Conservation (phyloP, 768 basidiomycete species). For the Lenzites betulinus region DNA sequence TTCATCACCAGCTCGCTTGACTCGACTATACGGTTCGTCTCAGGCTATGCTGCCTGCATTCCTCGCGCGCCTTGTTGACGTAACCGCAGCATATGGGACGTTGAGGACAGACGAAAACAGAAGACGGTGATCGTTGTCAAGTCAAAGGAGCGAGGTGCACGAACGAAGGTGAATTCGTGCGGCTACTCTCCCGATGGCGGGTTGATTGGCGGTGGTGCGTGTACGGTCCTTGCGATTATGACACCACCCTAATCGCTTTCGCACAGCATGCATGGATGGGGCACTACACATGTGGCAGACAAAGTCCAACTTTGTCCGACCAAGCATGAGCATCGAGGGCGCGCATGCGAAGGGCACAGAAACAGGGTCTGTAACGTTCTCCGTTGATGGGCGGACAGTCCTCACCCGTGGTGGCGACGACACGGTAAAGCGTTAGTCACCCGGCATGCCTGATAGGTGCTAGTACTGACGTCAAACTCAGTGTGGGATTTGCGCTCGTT, state of each 20-base stretch:
- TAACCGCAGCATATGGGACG: constrained; percentile 83
- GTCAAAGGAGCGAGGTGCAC: constrained; percentile 90
- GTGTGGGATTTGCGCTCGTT: constrained; percentile 95
- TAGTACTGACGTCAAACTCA: constrained; percentile 34
- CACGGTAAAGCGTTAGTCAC: constrained; percentile 85
- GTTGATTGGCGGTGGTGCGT: constrained; percentile 83
- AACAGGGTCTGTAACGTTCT: constrained; percentile 85
- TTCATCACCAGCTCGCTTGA: constrained; percentile 97
- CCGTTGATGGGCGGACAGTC: constrained; percentile 82
- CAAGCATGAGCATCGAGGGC: constrained; percentile 81
- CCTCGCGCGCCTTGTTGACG: not conserved
- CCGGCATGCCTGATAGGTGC: not conserved
- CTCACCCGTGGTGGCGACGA: constrained; percentile 93
- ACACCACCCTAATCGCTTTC: constrained; percentile 3
- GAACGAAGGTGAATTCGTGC: constrained; percentile 89
- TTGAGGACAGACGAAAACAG: constrained; percentile 89
- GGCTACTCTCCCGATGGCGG: constrained; percentile 89
- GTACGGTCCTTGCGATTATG: constrained; percentile 12
- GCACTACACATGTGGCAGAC: constrained; percentile 93
- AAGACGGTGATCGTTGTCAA: constrained; percentile 96
- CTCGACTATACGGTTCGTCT: constrained; percentile 82
- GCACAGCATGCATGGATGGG: constrained; percentile 84
- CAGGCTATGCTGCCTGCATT: not conserved
- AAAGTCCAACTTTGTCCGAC: constrained; percentile 90
- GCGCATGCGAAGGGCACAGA: constrained; percentile 88